phyloP scores from a whole-genome alignment of 139 green algal genomes.

The Volvox reticuliferus region DNA sequence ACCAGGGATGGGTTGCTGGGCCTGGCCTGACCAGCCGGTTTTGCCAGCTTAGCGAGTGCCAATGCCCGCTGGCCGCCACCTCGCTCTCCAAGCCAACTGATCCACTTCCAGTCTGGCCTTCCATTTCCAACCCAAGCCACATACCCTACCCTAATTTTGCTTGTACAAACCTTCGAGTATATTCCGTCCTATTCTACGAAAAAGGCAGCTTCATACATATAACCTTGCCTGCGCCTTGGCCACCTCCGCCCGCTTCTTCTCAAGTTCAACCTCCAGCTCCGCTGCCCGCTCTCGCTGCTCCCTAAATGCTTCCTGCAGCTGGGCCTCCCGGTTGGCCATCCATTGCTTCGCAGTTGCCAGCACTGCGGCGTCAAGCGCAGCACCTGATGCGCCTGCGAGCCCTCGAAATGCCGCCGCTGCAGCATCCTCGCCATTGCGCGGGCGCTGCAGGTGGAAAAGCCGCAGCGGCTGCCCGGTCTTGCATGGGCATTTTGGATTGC shows the following conservation, averaged over 20 bases:
- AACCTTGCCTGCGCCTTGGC: background rate
- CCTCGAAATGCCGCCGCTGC: background rate
- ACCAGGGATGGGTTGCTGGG: too few relatives aligned
- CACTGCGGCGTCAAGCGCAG: background rate
- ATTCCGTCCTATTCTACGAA: too few relatives aligned
- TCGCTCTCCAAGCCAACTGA: too few relatives aligned
- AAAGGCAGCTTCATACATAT: too few relatives aligned
- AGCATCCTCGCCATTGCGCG: too few relatives aligned
- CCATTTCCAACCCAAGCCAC: too few relatives aligned
- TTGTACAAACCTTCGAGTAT: too few relatives aligned
- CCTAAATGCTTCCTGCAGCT: slow-evolving; percentile 8
- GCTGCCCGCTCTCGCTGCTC: background rate
- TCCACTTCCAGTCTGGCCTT: too few relatives aligned
- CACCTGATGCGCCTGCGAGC: background rate
- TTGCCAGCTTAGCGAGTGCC: too few relatives aligned
- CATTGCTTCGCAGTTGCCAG: background rate
- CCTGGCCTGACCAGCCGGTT: too few relatives aligned
- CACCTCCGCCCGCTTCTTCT: background rate
- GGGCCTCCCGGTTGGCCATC: background rate
- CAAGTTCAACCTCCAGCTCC: slow-evolving; percentile 4
- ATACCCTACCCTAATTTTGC: too few relatives aligned
- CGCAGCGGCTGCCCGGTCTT: slow-evolving; percentile 13
- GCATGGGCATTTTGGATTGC: slow-evolving; percentile 20
- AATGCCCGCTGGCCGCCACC: too few relatives aligned
- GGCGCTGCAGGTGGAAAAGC: slow-evolving; percentile 22